A percentile compares a stretch with the other conserved stretches of the same genome.
phyloP scores from a whole-genome alignment of 2,329 filamentous ascomycete genomes.

The Atkinsonella hypoxylon region DNA sequence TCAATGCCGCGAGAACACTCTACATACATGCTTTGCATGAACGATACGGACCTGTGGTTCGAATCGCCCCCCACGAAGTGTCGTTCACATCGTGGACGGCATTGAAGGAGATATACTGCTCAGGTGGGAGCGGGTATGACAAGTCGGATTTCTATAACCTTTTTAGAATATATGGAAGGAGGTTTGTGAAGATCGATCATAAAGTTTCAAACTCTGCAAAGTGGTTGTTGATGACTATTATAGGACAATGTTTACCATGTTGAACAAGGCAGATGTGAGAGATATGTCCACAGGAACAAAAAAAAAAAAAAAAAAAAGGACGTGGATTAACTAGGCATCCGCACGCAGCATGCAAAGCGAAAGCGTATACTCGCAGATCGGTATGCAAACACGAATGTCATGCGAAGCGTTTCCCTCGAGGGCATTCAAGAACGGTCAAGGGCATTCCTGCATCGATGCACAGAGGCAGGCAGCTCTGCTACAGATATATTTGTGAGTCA shows the following conservation, averaged over 20 bases:
- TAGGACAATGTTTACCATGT: slow-evolving; percentile 48
- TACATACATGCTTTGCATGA: slow-evolving; percentile 42
- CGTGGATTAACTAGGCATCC: not conserved
- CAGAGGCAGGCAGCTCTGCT: slow-evolving; percentile 18
- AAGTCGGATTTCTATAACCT: slow-evolving; percentile 54
- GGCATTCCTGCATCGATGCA: slow-evolving; percentile 42
- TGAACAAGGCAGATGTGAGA: slow-evolving; percentile 40
- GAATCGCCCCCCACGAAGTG: slow-evolving; percentile 34
- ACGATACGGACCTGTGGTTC: slow-evolving; percentile 32
- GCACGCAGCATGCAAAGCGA: slow-evolving; percentile 44
- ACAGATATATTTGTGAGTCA: slow-evolving; percentile 49
- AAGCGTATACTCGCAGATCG: slow-evolving; percentile 53
- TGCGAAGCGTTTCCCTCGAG: slow-evolving; percentile 39
- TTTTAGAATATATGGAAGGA: slow-evolving; percentile 44
- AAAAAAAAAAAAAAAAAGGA: not conserved
- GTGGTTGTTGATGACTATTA: not conserved
- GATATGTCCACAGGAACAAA: not conserved
- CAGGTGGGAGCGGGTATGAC: slow-evolving; percentile 50
- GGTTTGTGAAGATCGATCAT: slow-evolving; percentile 23
- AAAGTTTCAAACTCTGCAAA: not conserved
- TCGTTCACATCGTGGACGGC: slow-evolving; percentile 25
- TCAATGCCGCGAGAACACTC: slow-evolving; percentile 36
- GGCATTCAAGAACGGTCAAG: slow-evolving; percentile 46
- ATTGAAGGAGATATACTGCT: slow-evolving; percentile 41
- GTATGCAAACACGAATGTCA: slow-evolving; percentile 57